Conservation (phyloP, 2,329 filamentous ascomycete genomes). For the Fusarium torulosum region DNA sequence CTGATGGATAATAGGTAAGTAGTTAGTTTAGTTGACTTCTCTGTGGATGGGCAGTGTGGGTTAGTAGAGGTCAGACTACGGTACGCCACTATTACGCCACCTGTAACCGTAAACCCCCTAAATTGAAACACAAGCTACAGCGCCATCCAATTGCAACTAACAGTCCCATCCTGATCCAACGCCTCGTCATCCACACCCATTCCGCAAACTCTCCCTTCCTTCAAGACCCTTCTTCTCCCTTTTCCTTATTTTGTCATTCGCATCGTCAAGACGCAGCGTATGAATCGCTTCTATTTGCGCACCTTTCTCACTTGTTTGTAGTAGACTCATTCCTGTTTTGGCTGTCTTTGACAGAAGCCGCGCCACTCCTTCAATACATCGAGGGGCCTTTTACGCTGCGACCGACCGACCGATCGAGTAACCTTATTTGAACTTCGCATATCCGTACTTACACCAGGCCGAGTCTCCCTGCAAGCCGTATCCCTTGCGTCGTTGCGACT, state of each 20-base stretch:
- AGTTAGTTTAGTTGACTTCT: no score
- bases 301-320: slow-evolving; percentile 14
- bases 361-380: slow-evolving; percentile 49
- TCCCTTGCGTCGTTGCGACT: slow-evolving; percentile 26
- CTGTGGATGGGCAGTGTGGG: no score
- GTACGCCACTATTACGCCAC: slow-evolving; percentile 14
- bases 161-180: slow-evolving; percentile 14
- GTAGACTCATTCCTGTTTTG: slow-evolving; percentile 24
- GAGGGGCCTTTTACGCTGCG: slow-evolving; percentile 16
- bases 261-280: slow-evolving; percentile 32
- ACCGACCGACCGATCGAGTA: slow-evolving; percentile 11
- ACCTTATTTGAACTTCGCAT: neutral
- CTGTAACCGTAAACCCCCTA: slow-evolving; percentile 30
- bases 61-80: no score
- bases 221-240: slow-evolving; percentile 27
- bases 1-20: neutral
- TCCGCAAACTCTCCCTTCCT: slow-evolving; percentile 34
- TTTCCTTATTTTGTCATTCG: slow-evolving; percentile 22
- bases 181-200: slow-evolving; percentile 39
- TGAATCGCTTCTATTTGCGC: slow-evolving; percentile 14
- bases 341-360: slow-evolving; percentile 56
- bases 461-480: slow-evolving; percentile 25
- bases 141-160: slow-evolving; percentile 8
- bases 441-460: slow-evolving; percentile 6
- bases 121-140: slow-evolving; percentile 32